Conservation (phyloP, 192 early-diverging fungal genomes). For the Coemansia sp. region DNA sequence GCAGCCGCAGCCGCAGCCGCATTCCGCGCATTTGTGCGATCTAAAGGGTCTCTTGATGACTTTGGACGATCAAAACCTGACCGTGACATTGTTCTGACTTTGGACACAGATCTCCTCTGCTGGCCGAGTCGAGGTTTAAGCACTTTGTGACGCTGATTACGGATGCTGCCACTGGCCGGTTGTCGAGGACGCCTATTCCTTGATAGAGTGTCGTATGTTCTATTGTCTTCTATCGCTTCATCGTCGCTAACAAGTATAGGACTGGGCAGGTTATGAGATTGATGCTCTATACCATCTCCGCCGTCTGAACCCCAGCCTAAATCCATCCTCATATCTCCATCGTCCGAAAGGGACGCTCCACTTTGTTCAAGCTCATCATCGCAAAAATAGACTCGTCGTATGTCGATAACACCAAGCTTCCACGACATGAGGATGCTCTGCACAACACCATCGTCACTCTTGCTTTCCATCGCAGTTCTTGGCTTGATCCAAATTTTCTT, state of each 20-base stretch:
- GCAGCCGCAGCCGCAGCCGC: too few species aligned
- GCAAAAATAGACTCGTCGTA: conserved; percentile 45
- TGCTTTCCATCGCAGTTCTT: conserved; percentile 8
- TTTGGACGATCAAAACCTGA: not conserved
- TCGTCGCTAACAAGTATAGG: conserved; percentile 49
- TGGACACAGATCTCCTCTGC: not conserved
- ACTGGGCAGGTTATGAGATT: not conserved
- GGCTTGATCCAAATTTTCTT: conserved; percentile 36
- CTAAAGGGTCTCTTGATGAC: not conserved
- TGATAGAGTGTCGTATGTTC: conserved; percentile 2
- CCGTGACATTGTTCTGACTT: not conserved
- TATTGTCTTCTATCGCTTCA: conserved; percentile 50
- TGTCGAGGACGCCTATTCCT: not conserved
- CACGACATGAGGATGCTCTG: conserved; percentile 40
- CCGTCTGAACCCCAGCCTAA: not conserved
- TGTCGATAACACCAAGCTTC: conserved; percentile 44
- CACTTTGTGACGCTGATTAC: not conserved
- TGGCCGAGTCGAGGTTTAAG: not conserved
- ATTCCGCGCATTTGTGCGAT: not conserved
- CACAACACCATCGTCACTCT: conserved; percentile 24
- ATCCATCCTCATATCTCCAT: not conserved
- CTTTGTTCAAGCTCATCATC: conserved; percentile 25
- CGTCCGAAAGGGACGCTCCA: conserved; percentile 7
- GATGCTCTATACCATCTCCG: not conserved
- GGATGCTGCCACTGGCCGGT: not conserved